A percentile compares a stretch with the other conserved stretches of the same genome.
Evolutionary conservation across 805 yeast species (phyloP).

Genomic region (Ascoidea tarda): DNA sequence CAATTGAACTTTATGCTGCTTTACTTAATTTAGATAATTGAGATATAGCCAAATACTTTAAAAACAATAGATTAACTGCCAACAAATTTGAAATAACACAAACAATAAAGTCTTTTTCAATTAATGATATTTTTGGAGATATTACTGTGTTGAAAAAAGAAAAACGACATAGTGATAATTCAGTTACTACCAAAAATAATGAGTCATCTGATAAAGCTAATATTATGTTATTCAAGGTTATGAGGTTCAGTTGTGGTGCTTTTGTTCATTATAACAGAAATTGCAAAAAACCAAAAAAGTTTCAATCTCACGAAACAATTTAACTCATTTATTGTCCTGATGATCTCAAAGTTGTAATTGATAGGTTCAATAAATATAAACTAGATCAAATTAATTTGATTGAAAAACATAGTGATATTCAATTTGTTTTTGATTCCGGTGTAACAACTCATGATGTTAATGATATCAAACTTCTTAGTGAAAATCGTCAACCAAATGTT

Average conservation of each 20-base stretch:
- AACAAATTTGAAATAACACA: not conserved
- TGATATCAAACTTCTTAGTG: not conserved
- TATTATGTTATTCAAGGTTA: not conserved
- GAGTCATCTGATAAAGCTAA: not conserved
- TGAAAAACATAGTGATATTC: not conserved
- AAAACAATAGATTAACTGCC: not conserved
- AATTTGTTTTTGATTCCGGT: not conserved
- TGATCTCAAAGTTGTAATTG: not conserved
- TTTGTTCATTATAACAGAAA: not conserved
- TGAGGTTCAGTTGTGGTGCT: not conserved
- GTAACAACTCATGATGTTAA: not conserved
- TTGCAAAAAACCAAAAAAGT: not conserved
- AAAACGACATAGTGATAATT: too few species aligned
- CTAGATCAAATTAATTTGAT: not conserved
- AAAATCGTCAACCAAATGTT: not conserved
- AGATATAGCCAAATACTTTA: not conserved
- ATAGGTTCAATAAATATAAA: too few species aligned
- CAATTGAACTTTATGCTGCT: not conserved
- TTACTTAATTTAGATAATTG: too few species aligned
- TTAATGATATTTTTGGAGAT: not conserved
- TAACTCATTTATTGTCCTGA: not conserved
- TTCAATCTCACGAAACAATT: not conserved
- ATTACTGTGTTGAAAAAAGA: not conserved
- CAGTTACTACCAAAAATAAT: too few species aligned
- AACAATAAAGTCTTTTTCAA: not conserved